phyloP scores from a whole-genome alignment of 352 stramenopile genomes.

The Elongisporangium undulatum region DNA sequence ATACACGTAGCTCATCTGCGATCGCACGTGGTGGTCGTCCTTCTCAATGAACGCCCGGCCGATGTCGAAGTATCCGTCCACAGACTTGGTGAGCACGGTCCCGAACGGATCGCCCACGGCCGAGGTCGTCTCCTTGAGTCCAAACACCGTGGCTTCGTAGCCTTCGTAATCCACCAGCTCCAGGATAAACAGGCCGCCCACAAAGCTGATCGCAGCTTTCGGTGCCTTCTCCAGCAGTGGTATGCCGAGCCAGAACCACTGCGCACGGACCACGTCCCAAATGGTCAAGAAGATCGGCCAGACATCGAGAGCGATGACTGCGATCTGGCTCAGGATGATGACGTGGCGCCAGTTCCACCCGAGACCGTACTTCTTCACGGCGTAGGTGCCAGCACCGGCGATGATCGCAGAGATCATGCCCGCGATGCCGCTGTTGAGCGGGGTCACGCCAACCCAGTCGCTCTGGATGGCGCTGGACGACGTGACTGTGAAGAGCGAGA shows the following conservation, averaged over 20 bases:
- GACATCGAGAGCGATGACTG: slow-evolving; percentile 35
- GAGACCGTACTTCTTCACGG: slow-evolving; percentile 35
- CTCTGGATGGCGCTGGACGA: slow-evolving; percentile 38
- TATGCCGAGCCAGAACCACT: slow-evolving; percentile 58
- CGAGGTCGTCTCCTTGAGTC: slow-evolving; percentile 26
- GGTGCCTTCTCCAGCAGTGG: slow-evolving; percentile 36
- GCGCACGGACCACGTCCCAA: slow-evolving; percentile 49
- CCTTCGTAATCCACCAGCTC: slow-evolving; percentile 32
- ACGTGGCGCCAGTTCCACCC: slow-evolving; percentile 46
- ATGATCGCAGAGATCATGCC: slow-evolving; percentile 36
- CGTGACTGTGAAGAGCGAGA: slow-evolving; percentile 35
- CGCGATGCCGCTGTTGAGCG: slow-evolving; percentile 45
- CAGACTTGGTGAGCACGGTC: slow-evolving; percentile 44
- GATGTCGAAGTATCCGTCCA: slow-evolving; percentile 47
- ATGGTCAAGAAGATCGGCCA: slow-evolving; percentile 45
- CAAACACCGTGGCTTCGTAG: slow-evolving; percentile 44
- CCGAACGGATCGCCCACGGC: slow-evolving; percentile 35
- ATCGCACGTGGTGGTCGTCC: slow-evolving; percentile 30
- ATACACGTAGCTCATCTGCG: slow-evolving; percentile 40
- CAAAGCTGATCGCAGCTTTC: slow-evolving; percentile 20
- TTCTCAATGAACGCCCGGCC: slow-evolving; percentile 24
- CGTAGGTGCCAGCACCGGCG: slow-evolving; percentile 19
- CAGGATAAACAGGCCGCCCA: slow-evolving; percentile 37
- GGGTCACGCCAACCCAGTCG: slow-evolving; percentile 44
- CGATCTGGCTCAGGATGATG: slow-evolving; percentile 29